phyloP scores from a whole-genome alignment of 2,329 filamentous ascomycete species.

The Dothidotthia symphoricarpi region DNA sequence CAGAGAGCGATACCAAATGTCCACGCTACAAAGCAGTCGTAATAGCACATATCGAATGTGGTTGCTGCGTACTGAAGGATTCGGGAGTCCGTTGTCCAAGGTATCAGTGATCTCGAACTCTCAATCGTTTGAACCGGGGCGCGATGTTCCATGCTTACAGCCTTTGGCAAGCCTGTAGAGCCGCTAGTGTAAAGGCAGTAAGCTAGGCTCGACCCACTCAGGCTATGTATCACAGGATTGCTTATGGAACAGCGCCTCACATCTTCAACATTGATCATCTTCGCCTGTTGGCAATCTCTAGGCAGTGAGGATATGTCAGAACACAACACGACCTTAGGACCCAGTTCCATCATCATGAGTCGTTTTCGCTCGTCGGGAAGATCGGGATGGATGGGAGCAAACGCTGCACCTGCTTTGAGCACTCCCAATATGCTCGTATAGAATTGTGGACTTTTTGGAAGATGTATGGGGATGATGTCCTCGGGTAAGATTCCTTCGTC shows the following conservation, averaged over 20 bases:
- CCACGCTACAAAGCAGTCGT: conserved; percentile 49
- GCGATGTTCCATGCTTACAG: conserved; percentile 45
- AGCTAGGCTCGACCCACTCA: conserved; percentile 35
- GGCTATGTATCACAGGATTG: conserved; percentile 27
- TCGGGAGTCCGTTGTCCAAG: conserved; percentile 40
- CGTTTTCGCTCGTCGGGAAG: conserved; percentile 36
- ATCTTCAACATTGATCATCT: conserved; percentile 18
- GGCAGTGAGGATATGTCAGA: neutral
- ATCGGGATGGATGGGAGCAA: conserved; percentile 38
- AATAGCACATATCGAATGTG: conserved; percentile 50
- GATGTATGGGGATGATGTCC: conserved; percentile 39
- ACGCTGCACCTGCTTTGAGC: conserved; percentile 44
- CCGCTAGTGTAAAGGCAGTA: conserved; percentile 48
- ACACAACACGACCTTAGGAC: conserved; percentile 30
- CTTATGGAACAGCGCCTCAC: conserved; percentile 8
- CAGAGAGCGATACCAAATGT: conserved; percentile 46
- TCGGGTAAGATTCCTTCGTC: conserved; percentile 21
- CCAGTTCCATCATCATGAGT: conserved; percentile 38
- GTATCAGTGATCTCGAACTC: conserved; percentile 40
- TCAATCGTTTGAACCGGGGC: conserved; percentile 45
- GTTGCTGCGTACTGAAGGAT: conserved; percentile 46
- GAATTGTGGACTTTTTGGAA: conserved; percentile 35
- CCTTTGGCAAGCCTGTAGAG: conserved; percentile 47
- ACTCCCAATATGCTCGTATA: conserved; percentile 42
- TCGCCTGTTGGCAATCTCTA: neutral